Percentiles rank a stretch among this genome's conserved stretches.
phyloP scores from a whole-genome alignment of 2,329 filamentous ascomycete species.

The Ascochyta koolunga region DNA sequence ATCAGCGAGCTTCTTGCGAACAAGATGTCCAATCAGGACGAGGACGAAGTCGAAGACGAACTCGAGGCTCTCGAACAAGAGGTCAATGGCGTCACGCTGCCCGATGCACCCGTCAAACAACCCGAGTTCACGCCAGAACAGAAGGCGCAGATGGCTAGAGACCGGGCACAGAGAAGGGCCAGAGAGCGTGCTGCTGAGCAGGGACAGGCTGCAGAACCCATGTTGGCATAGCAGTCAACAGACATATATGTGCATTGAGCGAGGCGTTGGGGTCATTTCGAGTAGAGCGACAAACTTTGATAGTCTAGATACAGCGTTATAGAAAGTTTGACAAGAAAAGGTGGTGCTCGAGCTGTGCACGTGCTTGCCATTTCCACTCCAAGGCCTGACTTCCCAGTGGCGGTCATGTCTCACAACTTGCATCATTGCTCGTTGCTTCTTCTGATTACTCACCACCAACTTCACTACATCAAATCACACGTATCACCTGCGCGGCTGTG shows the following conservation, averaged over 20 bases:
- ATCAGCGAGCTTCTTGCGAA: conserved; percentile 89
- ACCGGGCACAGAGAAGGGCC: conserved; percentile 42
- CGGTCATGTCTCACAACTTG: not conserved
- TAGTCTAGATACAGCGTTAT: not conserved
- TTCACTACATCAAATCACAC: not conserved
- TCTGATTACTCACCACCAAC: not conserved
- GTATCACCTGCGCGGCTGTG: not conserved
- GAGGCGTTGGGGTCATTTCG: conserved; percentile 37
- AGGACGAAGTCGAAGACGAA: conserved; percentile 97
- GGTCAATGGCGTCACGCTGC: conserved; percentile 51
- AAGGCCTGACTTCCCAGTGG: not conserved
- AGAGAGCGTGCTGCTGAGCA: conserved; percentile 41
- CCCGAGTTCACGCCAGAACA: conserved; percentile 40
- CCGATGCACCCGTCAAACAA: conserved; percentile 47
- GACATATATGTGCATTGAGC: conserved; percentile 37
- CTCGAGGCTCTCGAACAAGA: conserved; percentile 79
- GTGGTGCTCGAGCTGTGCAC: not conserved
- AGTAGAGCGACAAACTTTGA: not conserved
- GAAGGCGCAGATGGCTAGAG: conserved; percentile 38
- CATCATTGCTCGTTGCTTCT: not conserved
- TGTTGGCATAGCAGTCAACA: conserved; percentile 35
- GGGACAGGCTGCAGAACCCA: conserved; percentile 38
- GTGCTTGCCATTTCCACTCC: not conserved
- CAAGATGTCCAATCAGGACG: conserved; percentile 89
- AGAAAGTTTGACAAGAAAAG: not conserved